These are phyloP conservation scores for Puccinia triticina DNA, from an alignment of 1,284 basidiomycete genomes.

Conservation along the genomic window DNA sequence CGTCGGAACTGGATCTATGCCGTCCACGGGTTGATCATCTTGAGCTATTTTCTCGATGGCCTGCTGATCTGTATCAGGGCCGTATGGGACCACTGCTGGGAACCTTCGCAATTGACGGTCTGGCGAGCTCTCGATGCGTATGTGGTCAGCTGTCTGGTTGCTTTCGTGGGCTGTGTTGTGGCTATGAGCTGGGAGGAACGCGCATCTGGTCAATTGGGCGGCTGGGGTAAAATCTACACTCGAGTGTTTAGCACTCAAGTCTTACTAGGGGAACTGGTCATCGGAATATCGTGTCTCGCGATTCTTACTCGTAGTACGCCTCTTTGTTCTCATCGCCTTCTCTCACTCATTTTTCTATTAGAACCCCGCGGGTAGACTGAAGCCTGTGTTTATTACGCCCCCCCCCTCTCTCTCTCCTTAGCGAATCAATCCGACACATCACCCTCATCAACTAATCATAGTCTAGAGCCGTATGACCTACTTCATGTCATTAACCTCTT, in stretches of 20 bases:
- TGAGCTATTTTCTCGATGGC: constrained; percentile 57
- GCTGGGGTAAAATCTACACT: constrained; percentile 49
- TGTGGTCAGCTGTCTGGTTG: constrained; percentile 33
- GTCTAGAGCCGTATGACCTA: constrained; percentile 31
- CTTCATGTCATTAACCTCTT: constrained; percentile 33
- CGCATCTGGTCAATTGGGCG: constrained; percentile 20
- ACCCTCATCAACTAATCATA: too few species aligned
- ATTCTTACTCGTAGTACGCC: constrained; percentile 27
- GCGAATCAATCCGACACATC: background rate
- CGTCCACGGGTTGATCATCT: constrained; percentile 67
- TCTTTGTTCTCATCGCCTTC: background rate
- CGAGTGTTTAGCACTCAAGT: constrained; percentile 23
- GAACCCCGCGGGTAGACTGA: background rate
- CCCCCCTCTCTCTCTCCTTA: background rate
- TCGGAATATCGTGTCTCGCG: constrained; percentile 26
- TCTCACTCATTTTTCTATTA: background rate
- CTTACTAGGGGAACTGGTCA: constrained; percentile 39
- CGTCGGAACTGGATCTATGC: constrained; percentile 72
- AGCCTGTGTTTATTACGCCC: background rate
- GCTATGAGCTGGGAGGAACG: constrained; percentile 49
- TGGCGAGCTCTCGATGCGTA: constrained; percentile 42
- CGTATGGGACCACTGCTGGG: constrained; percentile 70
- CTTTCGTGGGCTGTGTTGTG: constrained; percentile 33
- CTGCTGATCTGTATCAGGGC: constrained; percentile 69
- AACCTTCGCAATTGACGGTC: constrained; percentile 42